phyloP scores from a whole-genome alignment of 306 rosid genomes.

The Ormosia emarginata region DNA sequence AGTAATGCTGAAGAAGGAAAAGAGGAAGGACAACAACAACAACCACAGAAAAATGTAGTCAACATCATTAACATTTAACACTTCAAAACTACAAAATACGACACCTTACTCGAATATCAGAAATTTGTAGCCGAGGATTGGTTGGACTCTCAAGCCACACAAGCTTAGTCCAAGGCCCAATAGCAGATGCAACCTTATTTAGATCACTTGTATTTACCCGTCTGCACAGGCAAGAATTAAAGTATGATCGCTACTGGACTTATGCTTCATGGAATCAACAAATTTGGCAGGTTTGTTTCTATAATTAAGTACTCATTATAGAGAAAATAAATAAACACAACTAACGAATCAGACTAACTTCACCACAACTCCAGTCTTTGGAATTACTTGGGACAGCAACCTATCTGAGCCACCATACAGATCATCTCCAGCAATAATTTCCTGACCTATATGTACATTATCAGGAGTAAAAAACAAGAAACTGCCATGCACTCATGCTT shows the following conservation, averaged over 20 bases:
- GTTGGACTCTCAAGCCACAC: slow-evolving; percentile 98
- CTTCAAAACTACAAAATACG: slow-evolving; percentile 12
- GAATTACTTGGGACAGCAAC: slow-evolving; percentile 74
- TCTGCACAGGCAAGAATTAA: slow-evolving; percentile 44
- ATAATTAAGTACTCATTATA: not conserved
- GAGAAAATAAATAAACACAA: not conserved
- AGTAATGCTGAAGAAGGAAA: too few species aligned
- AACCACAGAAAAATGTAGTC: slow-evolving; percentile 1
- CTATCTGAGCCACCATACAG: slow-evolving; percentile 86
- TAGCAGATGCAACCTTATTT: slow-evolving; percentile 77
- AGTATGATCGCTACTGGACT: slow-evolving; percentile 4
- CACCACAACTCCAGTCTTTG: slow-evolving; percentile 73
- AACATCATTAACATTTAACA: not conserved
- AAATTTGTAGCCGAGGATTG: slow-evolving; percentile 75
- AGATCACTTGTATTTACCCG: slow-evolving; percentile 77
- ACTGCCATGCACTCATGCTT: not conserved
- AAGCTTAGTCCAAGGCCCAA: slow-evolving; percentile 81
- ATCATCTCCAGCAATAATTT: slow-evolving; percentile 90
- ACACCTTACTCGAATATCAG: slow-evolving; percentile 77
- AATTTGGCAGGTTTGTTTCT: not conserved
- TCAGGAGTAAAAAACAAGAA: slow-evolving; percentile 13
- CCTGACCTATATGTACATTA: slow-evolving; percentile 59
- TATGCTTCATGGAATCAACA: slow-evolving; percentile 11
- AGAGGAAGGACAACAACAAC: not conserved
- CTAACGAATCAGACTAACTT: slow-evolving; percentile 57